Base-by-base conservation (phyloP, 257 asterid genomes). In the Scutellaria barbata region DNA sequence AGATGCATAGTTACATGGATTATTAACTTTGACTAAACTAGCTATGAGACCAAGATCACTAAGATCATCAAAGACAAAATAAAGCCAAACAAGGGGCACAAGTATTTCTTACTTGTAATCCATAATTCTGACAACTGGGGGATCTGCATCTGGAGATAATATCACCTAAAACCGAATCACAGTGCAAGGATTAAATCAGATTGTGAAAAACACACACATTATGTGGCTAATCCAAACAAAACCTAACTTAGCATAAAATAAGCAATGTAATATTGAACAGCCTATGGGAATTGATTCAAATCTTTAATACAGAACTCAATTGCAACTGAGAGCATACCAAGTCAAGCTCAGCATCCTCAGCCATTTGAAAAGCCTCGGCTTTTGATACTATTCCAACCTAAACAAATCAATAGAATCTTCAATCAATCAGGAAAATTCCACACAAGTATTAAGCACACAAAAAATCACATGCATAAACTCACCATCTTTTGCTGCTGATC, bases 401-500 rank as follows among this genome's bases (percentile, higher is more conserved):
- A 57, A 81, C 74, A 78, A 82, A 75, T 63, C 42, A 80, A 6
- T 16, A 59, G 37, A 63, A 73, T 16, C 22, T 50, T 54, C 35
- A 61, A 54, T n/a, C 66, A 67, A 76, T 66, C 77, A 63, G 5
- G 3, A 40, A 52, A 40, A 63, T 13, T 74, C 60, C 72, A 66
- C 73, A 74, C 12, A 41, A 58, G 41, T 73, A 77, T 14, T 33
- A 60, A 33, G 8, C 10, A 56, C 4, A 51, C 10, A 20, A 40
- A 70, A 6, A 70, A 5, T 16, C 54, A 57, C 52, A 65, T 47
- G 22, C 37, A 53, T 3, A 47, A 50, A 76, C 96, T 83, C 74
- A 93, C 98, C 91, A 90, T 94, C 82, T 89, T 94, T 74, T 94
- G 96, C 81, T 91, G 81, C 79, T 81, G 85, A 78, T 94, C 98